These are phyloP conservation scores for Begonia fuchsioides DNA, from an alignment of 306 rosid genomes.

Conservation along the genomic window DNA sequence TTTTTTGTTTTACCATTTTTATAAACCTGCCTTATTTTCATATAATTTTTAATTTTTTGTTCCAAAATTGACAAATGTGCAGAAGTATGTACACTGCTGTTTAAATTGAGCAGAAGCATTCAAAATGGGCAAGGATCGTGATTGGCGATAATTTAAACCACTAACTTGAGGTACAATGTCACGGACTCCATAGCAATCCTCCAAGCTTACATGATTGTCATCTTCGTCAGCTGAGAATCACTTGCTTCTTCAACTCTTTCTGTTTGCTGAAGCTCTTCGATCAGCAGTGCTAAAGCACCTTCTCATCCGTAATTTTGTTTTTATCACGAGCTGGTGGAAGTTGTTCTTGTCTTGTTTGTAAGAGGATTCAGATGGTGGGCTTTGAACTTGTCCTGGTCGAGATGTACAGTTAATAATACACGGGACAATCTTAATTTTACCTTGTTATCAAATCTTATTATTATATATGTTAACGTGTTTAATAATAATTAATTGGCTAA, in stretches of 20 bases:
- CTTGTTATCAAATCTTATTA: too few relatives aligned
- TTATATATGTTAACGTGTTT: too few relatives aligned
- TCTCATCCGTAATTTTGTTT: constrained; percentile 12
- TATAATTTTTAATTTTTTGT: too few relatives aligned
- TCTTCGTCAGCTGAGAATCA: not conserved
- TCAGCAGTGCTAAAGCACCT: constrained; percentile 6
- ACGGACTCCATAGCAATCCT: constrained; percentile 11
- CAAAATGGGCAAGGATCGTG: too few relatives aligned
- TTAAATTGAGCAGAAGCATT: too few relatives aligned
- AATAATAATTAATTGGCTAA: too few relatives aligned
- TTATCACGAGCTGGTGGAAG: not conserved
- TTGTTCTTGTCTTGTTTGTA: not conserved
- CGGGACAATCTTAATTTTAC: too few relatives aligned
- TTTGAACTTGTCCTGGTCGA: constrained; percentile 3
- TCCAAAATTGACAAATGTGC: too few relatives aligned
- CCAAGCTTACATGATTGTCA: constrained; percentile 1
- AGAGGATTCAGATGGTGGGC: not conserved
- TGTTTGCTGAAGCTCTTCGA: constrained; percentile 5
- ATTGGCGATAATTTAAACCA: constrained; percentile 4
- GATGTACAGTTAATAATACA: constrained; percentile 18
- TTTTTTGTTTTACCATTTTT: too few relatives aligned
- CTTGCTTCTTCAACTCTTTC: not conserved
- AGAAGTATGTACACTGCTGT: too few relatives aligned
- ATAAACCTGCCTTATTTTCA: too few relatives aligned
- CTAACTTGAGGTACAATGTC: constrained; percentile 7